Evolutionary conservation across 495 filamentous ascomycete genomes (phyloP).

Genomic region (Talaromyces trachyspermus): DNA sequence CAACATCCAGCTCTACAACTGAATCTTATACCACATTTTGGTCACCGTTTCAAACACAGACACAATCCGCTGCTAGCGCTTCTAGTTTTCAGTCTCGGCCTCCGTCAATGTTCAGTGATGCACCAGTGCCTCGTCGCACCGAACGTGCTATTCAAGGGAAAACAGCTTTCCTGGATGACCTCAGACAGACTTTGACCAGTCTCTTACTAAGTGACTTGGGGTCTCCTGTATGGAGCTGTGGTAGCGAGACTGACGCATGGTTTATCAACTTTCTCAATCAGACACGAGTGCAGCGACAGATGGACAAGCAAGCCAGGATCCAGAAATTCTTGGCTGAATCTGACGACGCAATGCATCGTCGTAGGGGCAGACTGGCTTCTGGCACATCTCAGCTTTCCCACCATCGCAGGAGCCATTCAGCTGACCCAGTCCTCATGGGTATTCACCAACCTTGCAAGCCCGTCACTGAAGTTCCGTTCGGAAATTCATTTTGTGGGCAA

Average conservation of each 20-base stretch:
- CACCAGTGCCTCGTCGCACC: slow-evolving; percentile 22
- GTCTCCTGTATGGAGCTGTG: slow-evolving; percentile 69
- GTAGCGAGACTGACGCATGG: slow-evolving; percentile 92
- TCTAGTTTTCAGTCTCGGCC: slow-evolving; percentile 45
- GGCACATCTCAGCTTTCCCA: slow-evolving; percentile 32
- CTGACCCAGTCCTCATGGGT: slow-evolving; percentile 26
- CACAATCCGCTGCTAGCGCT: slow-evolving; percentile 52
- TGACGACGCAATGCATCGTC: slow-evolving; percentile 25
- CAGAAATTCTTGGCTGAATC: slow-evolving; percentile 38
- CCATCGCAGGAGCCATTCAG: slow-evolving; percentile 35
- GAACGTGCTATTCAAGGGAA: slow-evolving; percentile 43
- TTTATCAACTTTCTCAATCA: slow-evolving; percentile 69
- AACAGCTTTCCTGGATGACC: slow-evolving; percentile 60
- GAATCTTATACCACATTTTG: slow-evolving; percentile 81
- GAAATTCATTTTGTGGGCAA: not conserved
- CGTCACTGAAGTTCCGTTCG: not conserved
- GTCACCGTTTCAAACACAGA: slow-evolving; percentile 66
- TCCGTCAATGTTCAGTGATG: slow-evolving; percentile 40
- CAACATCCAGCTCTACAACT: slow-evolving; percentile 54
- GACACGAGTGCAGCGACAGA: slow-evolving; percentile 68
- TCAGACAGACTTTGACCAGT: slow-evolving; percentile 74
- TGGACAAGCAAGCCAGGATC: slow-evolving; percentile 51
- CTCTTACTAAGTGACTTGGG: slow-evolving; percentile 86
- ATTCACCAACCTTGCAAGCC: not conserved
- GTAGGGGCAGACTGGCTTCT: slow-evolving; percentile 9